Evolutionary conservation across 306 rosid species (phyloP), one percentile per base, ranked within the genome.

Genomic region (Cicer chorassanicum): DNA sequence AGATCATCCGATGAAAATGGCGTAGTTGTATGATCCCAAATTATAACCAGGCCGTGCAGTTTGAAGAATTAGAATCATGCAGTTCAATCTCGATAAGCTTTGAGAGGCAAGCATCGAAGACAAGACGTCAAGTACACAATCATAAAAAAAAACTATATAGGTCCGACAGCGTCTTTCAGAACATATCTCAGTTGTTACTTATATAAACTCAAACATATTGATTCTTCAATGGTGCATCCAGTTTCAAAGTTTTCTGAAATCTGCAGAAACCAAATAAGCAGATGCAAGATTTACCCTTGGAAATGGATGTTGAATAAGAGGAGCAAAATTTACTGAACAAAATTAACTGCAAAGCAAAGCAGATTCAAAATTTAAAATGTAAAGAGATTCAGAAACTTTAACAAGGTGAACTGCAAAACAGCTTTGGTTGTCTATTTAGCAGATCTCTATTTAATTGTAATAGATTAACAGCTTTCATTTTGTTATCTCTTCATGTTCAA

Each of bases 1-100:
- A 87, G 72, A 89, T 91, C 97, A 81, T 93, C 93, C 97, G 92
- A 91, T 68, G 97, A 91, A 83, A 87, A 21, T 84, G 89, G 90
- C 88, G 82, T 87, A 72, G 82, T 89, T 18, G 61, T 9, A 18
- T 9, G 13, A 1, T 54, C 61, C 34, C 36, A 18, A 54, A 54
- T 6, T 18, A 8, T 0, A 48, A 48, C 40, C 49, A 70, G 6
- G 14, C 4, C 49, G 21, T 62, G 41, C 70, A 61, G 62, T 74
- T 61, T 4, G 19, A 49, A 36, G 41, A 48, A 48, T 43, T n/a
- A 6, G 0, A 65, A 43, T 62, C 24, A n/a, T 4, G 9, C 24
- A 51, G 2, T 4, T 41, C 11, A 48, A 64, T 18, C 49, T 29
- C 36, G 36, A 3, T 29, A 29, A 29, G 36, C 36, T 29, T 29